These are phyloP conservation scores for Aspergillus unguis DNA, from an alignment of 2,329 filamentous ascomycete genomes.

Conservation along the genomic window DNA sequence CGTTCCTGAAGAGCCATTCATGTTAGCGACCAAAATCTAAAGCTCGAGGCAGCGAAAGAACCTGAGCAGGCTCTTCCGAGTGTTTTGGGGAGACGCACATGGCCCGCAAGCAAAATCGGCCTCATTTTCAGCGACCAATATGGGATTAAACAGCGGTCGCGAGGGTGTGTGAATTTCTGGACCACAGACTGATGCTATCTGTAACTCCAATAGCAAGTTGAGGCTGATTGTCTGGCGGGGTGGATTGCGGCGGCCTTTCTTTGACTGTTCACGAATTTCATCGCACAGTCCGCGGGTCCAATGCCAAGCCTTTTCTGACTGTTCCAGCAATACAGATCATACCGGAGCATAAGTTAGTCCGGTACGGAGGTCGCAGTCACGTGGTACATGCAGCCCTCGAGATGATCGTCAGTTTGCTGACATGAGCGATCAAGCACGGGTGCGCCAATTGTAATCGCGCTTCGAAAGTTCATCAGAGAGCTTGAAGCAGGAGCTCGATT, in stretches of 20 bases:
- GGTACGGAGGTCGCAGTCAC: slow-evolving; percentile 22
- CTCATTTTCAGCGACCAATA: slow-evolving; percentile 66
- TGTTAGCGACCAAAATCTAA: slow-evolving; percentile 1
- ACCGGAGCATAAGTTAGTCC: slow-evolving; percentile 25
- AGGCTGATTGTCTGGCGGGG: slow-evolving; percentile 28
- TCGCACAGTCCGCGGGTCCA: slow-evolving; percentile 38
- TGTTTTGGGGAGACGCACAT: slow-evolving; percentile 55
- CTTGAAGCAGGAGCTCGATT: too few species aligned
- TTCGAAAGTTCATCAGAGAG: neutral
- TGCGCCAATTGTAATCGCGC: slow-evolving; percentile 2
- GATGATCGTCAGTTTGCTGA: slow-evolving; percentile 3
- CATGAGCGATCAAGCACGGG: neutral
- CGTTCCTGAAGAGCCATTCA: slow-evolving; percentile 59
- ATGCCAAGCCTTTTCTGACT: slow-evolving; percentile 32
- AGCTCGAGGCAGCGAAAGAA: neutral
- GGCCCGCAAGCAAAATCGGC: slow-evolving; percentile 91
- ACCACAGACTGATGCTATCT: slow-evolving; percentile 19
- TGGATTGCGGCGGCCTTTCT: slow-evolving; percentile 20
- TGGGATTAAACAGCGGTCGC: slow-evolving; percentile 20
- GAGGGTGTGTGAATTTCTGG: slow-evolving; percentile 9
- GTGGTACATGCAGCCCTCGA: slow-evolving; percentile 19
- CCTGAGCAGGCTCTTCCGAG: slow-evolving; percentile 10
- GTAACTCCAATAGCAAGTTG: slow-evolving; percentile 19
- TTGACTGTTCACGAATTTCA: slow-evolving; percentile 37
- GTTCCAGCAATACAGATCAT: slow-evolving; percentile 20